Percentiles rank a stretch among this genome's conserved stretches.
These are phyloP conservation scores for Cystobasidium tubakii DNA, from an alignment of 768 basidiomycete species.

Conservation along the genomic window DNA sequence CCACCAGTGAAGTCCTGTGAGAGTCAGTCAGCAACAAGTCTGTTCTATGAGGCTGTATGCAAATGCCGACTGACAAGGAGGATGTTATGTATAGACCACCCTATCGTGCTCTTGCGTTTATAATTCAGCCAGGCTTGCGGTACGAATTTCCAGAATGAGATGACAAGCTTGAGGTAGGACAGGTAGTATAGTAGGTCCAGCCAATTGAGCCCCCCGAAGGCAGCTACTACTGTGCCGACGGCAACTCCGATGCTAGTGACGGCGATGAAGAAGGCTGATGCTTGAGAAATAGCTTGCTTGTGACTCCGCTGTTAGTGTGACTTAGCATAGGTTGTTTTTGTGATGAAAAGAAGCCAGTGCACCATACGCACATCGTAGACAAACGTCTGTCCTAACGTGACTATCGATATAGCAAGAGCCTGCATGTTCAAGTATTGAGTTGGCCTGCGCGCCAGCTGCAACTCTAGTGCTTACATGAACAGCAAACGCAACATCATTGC, in stretches of 20 bases:
- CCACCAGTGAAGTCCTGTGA: conserved; percentile 38
- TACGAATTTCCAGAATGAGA: conserved; percentile 51
- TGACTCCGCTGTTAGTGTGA: conserved; percentile 2
- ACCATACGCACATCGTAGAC: conserved; percentile 45
- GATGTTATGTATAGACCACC: conserved; percentile 38
- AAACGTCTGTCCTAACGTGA: conserved; percentile 48
- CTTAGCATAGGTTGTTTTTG: background rate
- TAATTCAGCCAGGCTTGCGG: conserved; percentile 51
- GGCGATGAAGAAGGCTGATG: conserved; percentile 28
- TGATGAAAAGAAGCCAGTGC: background rate
- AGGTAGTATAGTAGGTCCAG: conserved; percentile 48
- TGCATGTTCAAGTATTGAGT: conserved; percentile 35
- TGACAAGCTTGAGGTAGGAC: conserved; percentile 49
- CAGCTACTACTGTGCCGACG: background rate
- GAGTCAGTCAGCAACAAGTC: too few species aligned
- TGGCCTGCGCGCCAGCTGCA: too few species aligned
- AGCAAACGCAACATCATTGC: conserved; percentile 52
- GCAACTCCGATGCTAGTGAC: conserved; percentile 4
- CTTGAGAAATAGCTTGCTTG: conserved; percentile 42
- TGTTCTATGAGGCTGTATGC: too few species aligned
- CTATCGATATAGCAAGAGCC: conserved; percentile 45
- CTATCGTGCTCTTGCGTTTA: conserved; percentile 48
- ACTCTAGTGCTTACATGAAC: conserved; percentile 46
- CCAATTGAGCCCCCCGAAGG: conserved; percentile 37
- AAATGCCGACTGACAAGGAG: conserved; percentile 24